phyloP scores from a whole-genome alignment of 176 grass and related monocot genomes.

The Oropetium thomaeum region DNA sequence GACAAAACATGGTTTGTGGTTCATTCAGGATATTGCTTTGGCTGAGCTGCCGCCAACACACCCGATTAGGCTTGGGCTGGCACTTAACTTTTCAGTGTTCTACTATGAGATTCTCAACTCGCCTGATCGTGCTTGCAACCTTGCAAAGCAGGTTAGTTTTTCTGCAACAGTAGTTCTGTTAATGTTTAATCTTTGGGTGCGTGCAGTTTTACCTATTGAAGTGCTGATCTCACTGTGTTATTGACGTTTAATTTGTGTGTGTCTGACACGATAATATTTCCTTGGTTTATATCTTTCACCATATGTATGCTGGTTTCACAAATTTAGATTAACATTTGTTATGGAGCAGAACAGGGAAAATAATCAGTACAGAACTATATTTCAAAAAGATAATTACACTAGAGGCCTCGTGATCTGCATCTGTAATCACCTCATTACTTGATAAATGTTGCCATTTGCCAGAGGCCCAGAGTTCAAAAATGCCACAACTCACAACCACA shows the following conservation, averaged over 20 bases:
- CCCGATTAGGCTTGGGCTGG: constrained; percentile 70
- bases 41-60: constrained; percentile 66
- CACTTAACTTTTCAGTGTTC: constrained; percentile 87
- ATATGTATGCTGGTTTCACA: background rate
- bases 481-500: background rate
- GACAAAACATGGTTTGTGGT: background rate
- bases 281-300: background rate
- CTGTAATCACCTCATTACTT: background rate
- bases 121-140: constrained; percentile 70
- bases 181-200: background rate
- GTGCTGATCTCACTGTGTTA: background rate
- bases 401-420: background rate
- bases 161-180: constrained; percentile 4
- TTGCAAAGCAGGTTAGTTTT: constrained; percentile 75
- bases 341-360: background rate
- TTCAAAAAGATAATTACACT: background rate
- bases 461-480: too few species aligned
- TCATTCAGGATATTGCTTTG: constrained; percentile 75
- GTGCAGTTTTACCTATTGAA: background rate
- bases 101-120: constrained; percentile 93
- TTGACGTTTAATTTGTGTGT: background rate
- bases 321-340: background rate
- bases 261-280: too few species aligned
- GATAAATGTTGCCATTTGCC: background rate
- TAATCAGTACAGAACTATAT: background rate